Base-by-base conservation (phyloP, 2,329 filamentous ascomycete genomes). In the Paraconiothyrium sp. region DNA sequence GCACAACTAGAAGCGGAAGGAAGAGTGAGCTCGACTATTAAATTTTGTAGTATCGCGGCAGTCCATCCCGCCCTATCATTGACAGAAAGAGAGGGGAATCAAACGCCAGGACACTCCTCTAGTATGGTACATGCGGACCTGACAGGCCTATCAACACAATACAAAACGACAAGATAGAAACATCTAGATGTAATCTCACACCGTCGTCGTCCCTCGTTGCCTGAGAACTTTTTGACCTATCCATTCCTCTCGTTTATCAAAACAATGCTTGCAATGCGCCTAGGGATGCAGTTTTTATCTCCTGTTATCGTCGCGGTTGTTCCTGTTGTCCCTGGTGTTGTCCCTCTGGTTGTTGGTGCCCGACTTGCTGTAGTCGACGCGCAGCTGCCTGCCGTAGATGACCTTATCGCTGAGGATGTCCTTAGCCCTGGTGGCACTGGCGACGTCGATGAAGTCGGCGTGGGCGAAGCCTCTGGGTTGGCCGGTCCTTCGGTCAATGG, bases 391-490 rank as follows among this genome's bases (percentile, higher is more conserved):
- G 46, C 89, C 89, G 69, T 89, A 89, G n/a, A 94, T 80, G 51
- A 82, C 77, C 77, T 87, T 86, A 24, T 80, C 78, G 56, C 77
- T 66, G 43, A 97, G 81, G 14, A 82, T 67, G 58, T 88, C 85
- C 70, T 82, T 82, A 0, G 87, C 93, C 64, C 81, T 82, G 58
- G 80, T 71, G n/a, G 92, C 92, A 64, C 87, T 88, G 64, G 88
- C 85, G 43, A 89, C 75, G 69, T 91, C 87, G 47, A 85, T 73
- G 77, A 97, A 97, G 74, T 96, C 92, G 52, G 90, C 90, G 76
- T 97, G 93, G 22, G 90, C 91, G 76, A 95, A 97, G 64, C 93
- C 93, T 76, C 92, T 86, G 41, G 91, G 91, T 80, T 91, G 90
- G 49, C 93, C 93, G 7, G 91, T 93, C 66, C 88, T 85, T 70